Evolutionary conservation across 2,329 filamentous ascomycete genomes (phyloP), one percentile per base, ranked within the genome.

Genomic region (Diaporthe ampelina): DNA sequence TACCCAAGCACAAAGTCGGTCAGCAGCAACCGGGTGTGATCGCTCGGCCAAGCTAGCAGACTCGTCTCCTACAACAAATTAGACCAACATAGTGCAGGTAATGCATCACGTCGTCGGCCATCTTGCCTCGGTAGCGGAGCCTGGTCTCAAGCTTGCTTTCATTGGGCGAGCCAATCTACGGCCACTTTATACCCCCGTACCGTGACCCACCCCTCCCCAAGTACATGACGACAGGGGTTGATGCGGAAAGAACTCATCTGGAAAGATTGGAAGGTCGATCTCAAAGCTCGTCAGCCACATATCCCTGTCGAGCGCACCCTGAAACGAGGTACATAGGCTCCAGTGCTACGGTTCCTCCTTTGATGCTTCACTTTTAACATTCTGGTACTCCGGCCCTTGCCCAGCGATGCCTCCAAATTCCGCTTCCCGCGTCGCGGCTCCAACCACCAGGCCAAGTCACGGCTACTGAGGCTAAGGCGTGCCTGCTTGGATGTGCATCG

Each of bases 221-320:
- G 50, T 54, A 63, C 17, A 17, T 29, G 52, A 52, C 24, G 59
- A 72, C 72, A 75, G 74, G 74, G 74, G 65, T 74, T n/a, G 40
- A n/a, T 48, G 67, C 65, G 57, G 67, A 57, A 61, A 67, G 59
- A 75, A 68, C 37, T 67, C 72, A 73, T 75, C 74, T 75, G 72
- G 68, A 76, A 76, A 72, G 57, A 72, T 72, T 72, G 24, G 70
- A 72, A 72, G 70, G 74, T 69, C 74, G 69, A 76, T 74, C 74
- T 72, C 54, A 43, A 52, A 45, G 37, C 48, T 70, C 68, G 54
- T 68, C 68, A 74, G 57, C 68, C 29, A 40, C 58, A 21, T 32
- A 73, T 65, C 74, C 72, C 59, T 76, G 72, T 74, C 72, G 43
- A 57, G 59, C 48, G 26, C 43, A 74, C 74, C 67, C 74, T 76